Conservation (phyloP, 352 stramenopile species). For the Phytophthora fragariae region DNA sequence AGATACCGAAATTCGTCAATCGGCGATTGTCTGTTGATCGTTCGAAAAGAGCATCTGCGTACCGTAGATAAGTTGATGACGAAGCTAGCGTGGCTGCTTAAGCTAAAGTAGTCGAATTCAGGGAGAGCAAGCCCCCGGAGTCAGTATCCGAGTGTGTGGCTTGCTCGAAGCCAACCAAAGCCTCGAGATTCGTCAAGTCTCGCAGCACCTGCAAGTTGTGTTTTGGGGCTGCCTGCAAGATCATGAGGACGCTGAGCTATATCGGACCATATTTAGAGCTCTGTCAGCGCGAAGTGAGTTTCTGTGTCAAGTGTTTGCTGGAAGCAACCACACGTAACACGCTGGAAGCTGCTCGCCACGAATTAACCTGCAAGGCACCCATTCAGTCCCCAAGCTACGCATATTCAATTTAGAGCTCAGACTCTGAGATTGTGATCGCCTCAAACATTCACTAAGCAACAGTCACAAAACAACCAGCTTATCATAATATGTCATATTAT, state of each 20-base stretch:
- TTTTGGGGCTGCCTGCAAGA: conserved; percentile 20
- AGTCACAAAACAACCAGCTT: too few species aligned
- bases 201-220: conserved; percentile 31
- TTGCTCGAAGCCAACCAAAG: conserved; percentile 22
- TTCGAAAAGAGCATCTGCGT: too few species aligned
- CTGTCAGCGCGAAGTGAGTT: conserved; percentile 26
- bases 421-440: too few species aligned
- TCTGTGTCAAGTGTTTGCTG: conserved; percentile 41
- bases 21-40: too few species aligned
- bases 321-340: conserved; percentile 27
- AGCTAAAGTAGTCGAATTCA: conserved; percentile 11
- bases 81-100: conserved; percentile 36
- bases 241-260: conserved; percentile 32
- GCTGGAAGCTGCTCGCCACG: conserved; percentile 21
- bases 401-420: neutral
- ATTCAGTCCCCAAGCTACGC: neutral
- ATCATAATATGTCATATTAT: too few species aligned
- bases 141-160: conserved; percentile 15
- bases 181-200: conserved; percentile 7
- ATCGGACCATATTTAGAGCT: too few species aligned
- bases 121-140: conserved; percentile 1
- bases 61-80: too few species aligned
- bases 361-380: conserved; percentile 10
- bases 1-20: too few species aligned
- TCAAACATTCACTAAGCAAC: too few species aligned